Percentiles rank a stretch among this genome's conserved stretches.
Evolutionary conservation across 2,329 filamentous ascomycete genomes (phyloP).

Genomic region (Colletotrichum camelliae): DNA sequence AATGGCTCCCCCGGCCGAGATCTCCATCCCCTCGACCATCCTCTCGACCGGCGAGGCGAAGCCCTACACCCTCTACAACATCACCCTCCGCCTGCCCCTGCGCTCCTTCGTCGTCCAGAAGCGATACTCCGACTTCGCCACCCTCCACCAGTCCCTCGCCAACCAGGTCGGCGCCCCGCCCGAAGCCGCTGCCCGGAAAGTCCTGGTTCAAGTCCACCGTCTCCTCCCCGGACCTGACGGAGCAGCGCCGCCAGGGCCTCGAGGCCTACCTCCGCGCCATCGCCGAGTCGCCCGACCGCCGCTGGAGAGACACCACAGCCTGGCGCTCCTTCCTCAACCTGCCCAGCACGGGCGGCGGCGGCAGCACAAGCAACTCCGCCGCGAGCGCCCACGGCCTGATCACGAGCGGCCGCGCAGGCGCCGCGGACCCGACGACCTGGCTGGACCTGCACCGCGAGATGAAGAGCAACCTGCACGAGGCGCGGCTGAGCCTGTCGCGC

Average conservation of each 20-base stretch:
- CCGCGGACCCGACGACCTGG: slow-evolving; percentile 71
- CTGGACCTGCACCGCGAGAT: slow-evolving; percentile 77
- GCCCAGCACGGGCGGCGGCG: slow-evolving; percentile 45
- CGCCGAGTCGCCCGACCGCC: slow-evolving; percentile 73
- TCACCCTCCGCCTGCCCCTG: slow-evolving; percentile 77
- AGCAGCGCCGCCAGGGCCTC: slow-evolving; percentile 70
- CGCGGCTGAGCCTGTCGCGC: slow-evolving; percentile 67
- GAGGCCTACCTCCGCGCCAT: slow-evolving; percentile 77
- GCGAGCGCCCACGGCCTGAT: slow-evolving; percentile 51
- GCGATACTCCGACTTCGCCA: slow-evolving; percentile 80
- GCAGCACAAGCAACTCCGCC: slow-evolving; percentile 53
- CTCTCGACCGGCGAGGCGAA: slow-evolving; percentile 62
- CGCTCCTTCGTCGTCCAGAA: slow-evolving; percentile 79
- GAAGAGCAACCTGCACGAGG: slow-evolving; percentile 73
- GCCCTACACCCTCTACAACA: slow-evolving; percentile 79
- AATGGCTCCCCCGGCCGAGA: slow-evolving; percentile 71
- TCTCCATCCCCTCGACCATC: slow-evolving; percentile 71
- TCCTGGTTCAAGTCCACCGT: slow-evolving; percentile 80
- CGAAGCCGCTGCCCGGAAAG: slow-evolving; percentile 72
- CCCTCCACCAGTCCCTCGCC: slow-evolving; percentile 68
- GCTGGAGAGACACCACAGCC: slow-evolving; percentile 75
- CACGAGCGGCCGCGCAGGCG: slow-evolving; percentile 27
- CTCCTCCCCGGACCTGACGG: slow-evolving; percentile 71
- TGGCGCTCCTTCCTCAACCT: slow-evolving; percentile 80
- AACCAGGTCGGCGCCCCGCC: slow-evolving; percentile 66